Evolutionary conservation across 495 filamentous ascomycete genomes (phyloP).

Genomic region (Aspergillus bridgeri): DNA sequence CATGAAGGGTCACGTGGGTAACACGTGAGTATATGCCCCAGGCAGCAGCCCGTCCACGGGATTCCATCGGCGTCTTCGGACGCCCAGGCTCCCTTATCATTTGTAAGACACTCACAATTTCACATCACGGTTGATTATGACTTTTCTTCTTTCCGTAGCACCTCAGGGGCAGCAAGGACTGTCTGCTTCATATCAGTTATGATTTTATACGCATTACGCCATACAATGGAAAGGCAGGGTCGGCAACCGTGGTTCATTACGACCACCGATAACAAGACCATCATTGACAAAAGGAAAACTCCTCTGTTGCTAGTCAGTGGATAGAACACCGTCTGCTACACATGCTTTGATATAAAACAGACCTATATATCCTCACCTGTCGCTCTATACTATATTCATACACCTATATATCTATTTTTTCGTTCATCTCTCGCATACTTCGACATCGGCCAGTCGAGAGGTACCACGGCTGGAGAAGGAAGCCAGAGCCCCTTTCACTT

Average conservation of each 20-base stretch:
- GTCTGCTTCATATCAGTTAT: background rate
- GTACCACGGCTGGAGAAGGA: background rate
- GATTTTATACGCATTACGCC: background rate
- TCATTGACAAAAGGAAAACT: background rate
- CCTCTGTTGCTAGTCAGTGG: background rate
- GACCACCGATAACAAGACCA: background rate
- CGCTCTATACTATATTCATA: background rate
- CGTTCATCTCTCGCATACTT: background rate
- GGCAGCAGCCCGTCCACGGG: background rate
- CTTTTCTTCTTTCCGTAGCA: background rate
- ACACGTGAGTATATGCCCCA: constrained; percentile 3
- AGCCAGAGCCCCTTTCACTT: background rate
- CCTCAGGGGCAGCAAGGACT: background rate
- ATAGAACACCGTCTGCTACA: background rate
- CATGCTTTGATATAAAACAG: background rate
- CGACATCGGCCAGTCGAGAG: background rate
- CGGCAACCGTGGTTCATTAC: constrained; percentile 14
- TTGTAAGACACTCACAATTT: background rate
- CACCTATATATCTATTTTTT: background rate
- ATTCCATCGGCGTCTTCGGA: background rate
- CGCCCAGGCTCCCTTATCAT: background rate
- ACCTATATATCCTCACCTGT: background rate
- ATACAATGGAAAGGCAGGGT: background rate
- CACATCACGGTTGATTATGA: background rate
- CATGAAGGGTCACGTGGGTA: constrained; percentile 9